Evolutionary conservation across 2,329 filamentous ascomycete species (phyloP), one percentile per base, ranked within the genome.

Genomic region (Arthroderma sp.): DNA sequence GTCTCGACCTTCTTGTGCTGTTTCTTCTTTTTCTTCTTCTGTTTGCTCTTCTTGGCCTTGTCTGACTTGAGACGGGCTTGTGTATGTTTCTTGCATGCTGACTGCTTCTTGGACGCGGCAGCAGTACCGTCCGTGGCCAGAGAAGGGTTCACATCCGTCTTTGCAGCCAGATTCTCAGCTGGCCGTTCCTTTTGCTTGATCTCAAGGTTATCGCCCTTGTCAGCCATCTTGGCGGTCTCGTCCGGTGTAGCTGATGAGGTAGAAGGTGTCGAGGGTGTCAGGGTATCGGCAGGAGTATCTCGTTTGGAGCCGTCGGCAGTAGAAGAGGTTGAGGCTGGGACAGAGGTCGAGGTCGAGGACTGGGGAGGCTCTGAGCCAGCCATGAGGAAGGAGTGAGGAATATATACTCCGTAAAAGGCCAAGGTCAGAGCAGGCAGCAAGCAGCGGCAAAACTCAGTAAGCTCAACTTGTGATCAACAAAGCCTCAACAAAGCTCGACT

Each of bases 1-100:
- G 41, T 47, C 9, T 47, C 41, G 41, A 13, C 41, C 41, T 47
- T 47, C 53, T 33, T 37, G 44, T 71, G 38, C 68, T 39, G n/a
- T 15, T 38, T 38, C 52, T 31, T 25, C 31, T 58, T 39, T 35
- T 57, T 57, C 8, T 39, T 39, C 52, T 47, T 57, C 5, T 53
- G 54, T 21, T 41, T 44, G 17, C 35, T 57, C 55, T 57, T 57
- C 44, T 55, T 51, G 17, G 41, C 31, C 39, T 51, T 56, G 47
- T 37, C 37, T 25, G 43, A 56, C 54, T 53, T 37, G 39, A 28
- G 35, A 21, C 39, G 37, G 17, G 53, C n/a, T n/a, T n/a, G 17
- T 41, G 13, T 25, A 15, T 55, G 53, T 41, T 55, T 55, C 11
- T 37, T 37, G 35, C 53, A 55, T 21, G 13, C 37, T n/a, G 53